Base-by-base conservation (phyloP, 805 yeast species). In the Candida boleticola region DNA sequence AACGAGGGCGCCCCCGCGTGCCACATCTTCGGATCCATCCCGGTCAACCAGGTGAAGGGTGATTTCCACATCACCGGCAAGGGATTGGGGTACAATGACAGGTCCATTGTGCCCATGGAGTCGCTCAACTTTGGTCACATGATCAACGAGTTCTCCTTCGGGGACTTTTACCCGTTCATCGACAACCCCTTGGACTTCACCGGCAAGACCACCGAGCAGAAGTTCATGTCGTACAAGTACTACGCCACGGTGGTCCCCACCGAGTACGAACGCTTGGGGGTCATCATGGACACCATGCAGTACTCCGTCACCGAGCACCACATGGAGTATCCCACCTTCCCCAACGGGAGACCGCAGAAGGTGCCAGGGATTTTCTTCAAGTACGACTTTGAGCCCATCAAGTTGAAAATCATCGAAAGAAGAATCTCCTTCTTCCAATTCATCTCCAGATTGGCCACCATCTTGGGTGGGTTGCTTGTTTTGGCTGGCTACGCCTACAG, bases 311-410 rank as follows among this genome's bases (percentile, higher is more conserved):
- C 85, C 3, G 80, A 76, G 45, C 72, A 68, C 31, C 77, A 73
- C 43, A 61, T 54, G 27, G 54, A 50, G 7, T 32, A 47, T 21
- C 39, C 40, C 5, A 32, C 47, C 3, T 47, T 39, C 22, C 34
- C 39, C 9, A 30, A 45, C 26, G 61, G 58, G 3, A 22, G 29
- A 1, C 66, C 66, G 3, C 38, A 32, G n/a, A 57, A 57, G 1
- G 58, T 76, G 4, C 95, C 97, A 3, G 97, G 97, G 0, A 81
- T 92, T 20, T 85, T 77, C 54, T 79, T 93, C 67, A 79, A 76
- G 42, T 92, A 90, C 60, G 89, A 89, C 50, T 89, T 93, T 58
- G 98, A 93, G 54, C 92, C 97, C 3, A 78, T 93, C 33, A 76
- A 82, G 36, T 73, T 93, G 51, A 63, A 77, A 3, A 73, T 89